Percentiles rank a stretch among this genome's conserved stretches.
Conservation (phyloP, 2,329 filamentous ascomycete genomes). For the Parasarocladium wereldwijsianum region DNA sequence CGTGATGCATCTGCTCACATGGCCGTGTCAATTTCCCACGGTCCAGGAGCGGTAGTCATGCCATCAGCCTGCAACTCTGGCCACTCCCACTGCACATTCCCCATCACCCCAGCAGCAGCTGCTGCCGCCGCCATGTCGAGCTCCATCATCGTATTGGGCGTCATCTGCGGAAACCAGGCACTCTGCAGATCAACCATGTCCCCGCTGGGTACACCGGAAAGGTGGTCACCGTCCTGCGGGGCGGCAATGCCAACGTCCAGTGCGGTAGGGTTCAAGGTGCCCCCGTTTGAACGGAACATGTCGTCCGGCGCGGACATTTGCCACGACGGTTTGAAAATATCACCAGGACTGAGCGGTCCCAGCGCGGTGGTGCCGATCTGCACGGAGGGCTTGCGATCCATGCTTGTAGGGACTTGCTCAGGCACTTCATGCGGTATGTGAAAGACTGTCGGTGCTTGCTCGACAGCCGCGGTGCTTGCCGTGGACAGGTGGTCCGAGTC, state of each 20-base stretch:
- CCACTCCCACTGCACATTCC: background rate
- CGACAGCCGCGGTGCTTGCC: constrained; percentile 7
- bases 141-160: constrained; percentile 1
- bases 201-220: background rate
- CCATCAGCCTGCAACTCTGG: background rate
- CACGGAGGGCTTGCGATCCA: background rate
- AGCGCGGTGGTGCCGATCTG: background rate
- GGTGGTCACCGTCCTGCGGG: background rate
- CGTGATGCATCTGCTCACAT: no score
- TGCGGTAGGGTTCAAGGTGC: background rate
- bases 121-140: constrained; percentile 2
- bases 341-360: background rate
- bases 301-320: background rate
- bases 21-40: no score
- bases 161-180: constrained; percentile 1
- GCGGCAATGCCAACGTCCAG: background rate
- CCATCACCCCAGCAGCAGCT: no score
- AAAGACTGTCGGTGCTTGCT: constrained; percentile 6
- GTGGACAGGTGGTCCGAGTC: constrained; percentile 8
- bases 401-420: background rate
- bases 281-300: background rate
- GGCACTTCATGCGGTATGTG: background rate
- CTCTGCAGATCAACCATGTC: background rate
- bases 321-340: constrained; percentile 3
- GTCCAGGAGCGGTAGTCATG: no score